Evolutionary conservation across 108 stramenopile genomes (phyloP), one percentile per base, ranked within the genome.

Genomic region (Cyclostephanos tholiformis): DNA sequence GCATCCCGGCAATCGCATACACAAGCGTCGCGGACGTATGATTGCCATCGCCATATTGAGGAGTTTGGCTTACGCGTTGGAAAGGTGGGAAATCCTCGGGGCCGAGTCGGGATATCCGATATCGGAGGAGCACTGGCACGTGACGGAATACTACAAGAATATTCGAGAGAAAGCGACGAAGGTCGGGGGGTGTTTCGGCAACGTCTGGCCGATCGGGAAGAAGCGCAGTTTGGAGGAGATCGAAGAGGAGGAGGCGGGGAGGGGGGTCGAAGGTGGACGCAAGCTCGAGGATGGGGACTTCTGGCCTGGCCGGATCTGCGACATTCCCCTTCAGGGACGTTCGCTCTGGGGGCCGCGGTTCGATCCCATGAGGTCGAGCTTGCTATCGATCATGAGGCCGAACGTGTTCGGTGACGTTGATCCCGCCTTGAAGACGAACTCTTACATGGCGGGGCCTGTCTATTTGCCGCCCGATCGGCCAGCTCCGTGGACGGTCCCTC

Each of bases 61-160:
- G 23, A 82, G 75, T 23, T 57, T 87, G 19, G 79, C 80, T 19
- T 61, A 78, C 58, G 82, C 85, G 27, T 68, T 86, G 25, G 30
- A 79, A 17, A 59, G 55, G 55, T 87, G 86, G 86, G 67, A 79
- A 17, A 51, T 72, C 2, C 38, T 77, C 17, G 75, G 70, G 16
- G 46, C 60, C 48, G 52, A 39, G 32, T 49, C 58, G 6, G 77
- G 74, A 13, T 70, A 76, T 53, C 86, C 84, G 51, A 41, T 84
- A 35, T 52, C 77, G 19, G 77, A 79, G 35, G 52, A 78, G 43
- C 62, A 80, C 41, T 85, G 84, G 84, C 84, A 86, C 29, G 79
- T 87, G 8, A 68, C 75, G 23, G 77, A 74, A 14, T 71, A 72
- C 19, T 82, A 85, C 71, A 63, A 70, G 32, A 27, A 43, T 16